Evolutionary conservation across 2,329 filamentous ascomycete genomes (phyloP).

Genomic region (Rutstroemia sp.): DNA sequence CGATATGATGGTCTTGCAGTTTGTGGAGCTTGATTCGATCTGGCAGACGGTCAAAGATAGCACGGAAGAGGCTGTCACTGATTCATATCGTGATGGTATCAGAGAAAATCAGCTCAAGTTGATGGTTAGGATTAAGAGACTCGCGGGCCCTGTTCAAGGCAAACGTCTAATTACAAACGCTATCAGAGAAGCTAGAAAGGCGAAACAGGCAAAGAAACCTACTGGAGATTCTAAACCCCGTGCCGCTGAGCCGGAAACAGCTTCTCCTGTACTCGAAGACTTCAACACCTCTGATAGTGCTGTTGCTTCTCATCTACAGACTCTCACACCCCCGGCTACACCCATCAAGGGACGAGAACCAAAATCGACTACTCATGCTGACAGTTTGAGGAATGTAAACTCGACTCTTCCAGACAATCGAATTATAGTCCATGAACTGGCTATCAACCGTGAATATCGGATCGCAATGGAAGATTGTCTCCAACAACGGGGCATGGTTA

Average conservation of each 20-base stretch:
- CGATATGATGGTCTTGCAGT: conserved; percentile 79
- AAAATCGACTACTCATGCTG: conserved; percentile 17
- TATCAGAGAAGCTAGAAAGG: conserved; percentile 62
- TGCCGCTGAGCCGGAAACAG: conserved; percentile 35
- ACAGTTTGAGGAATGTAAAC: conserved; percentile 28
- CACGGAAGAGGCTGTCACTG: conserved; percentile 63
- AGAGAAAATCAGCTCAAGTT: conserved; percentile 74
- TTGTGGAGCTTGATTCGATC: conserved; percentile 77
- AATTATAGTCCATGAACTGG: conserved; percentile 69
- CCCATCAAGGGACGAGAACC: conserved; percentile 29
- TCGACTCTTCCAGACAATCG: conserved; percentile 64
- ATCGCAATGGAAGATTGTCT: conserved; percentile 53
- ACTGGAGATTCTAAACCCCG: conserved; percentile 65
- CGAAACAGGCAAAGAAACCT: conserved; percentile 56
- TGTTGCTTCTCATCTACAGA: conserved; percentile 37
- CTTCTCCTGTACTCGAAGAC: conserved; percentile 33
- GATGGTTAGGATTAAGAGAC: conserved; percentile 70
- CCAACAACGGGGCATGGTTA: conserved; percentile 53
- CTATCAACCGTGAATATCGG: conserved; percentile 71
- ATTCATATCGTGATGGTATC: conserved; percentile 73
- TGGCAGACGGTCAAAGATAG: conserved; percentile 77
- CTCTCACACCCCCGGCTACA: conserved; percentile 47
- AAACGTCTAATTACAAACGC: conserved; percentile 68
- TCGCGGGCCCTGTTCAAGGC: conserved; percentile 65
- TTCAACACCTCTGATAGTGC: conserved; percentile 35